These are phyloP conservation scores for Grammothele lineata DNA, from an alignment of 768 basidiomycete species.

Conservation along the genomic window DNA sequence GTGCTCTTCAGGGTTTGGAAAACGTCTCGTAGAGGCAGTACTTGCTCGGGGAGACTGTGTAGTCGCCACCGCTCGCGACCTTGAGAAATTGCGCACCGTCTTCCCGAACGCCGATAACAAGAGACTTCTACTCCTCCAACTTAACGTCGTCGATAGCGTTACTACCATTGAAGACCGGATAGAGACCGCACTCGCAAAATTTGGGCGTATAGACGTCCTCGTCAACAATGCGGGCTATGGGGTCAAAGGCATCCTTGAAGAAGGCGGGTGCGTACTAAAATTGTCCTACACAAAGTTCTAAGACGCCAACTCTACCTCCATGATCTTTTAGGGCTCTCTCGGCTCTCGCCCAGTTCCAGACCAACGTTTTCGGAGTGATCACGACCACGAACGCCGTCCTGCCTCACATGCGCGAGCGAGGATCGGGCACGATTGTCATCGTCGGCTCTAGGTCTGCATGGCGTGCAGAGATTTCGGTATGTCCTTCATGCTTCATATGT, in stretches of 20 bases:
- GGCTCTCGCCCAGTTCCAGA: conserved; percentile 35
- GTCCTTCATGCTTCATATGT: too few species aligned
- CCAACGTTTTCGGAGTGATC: conserved; percentile 41
- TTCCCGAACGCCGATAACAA: conserved; percentile 17
- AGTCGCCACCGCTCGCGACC: conserved; percentile 41
- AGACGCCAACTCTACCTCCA: not conserved
- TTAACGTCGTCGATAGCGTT: conserved; percentile 34
- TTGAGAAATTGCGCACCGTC: conserved; percentile 28
- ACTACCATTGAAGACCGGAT: conserved; percentile 29
- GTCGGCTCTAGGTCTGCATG: conserved; percentile 35
- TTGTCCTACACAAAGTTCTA: not conserved
- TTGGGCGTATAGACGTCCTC: conserved; percentile 33
- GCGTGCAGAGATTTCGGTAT: conserved; percentile 32
- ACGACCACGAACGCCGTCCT: conserved; percentile 41
- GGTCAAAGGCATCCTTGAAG: conserved; percentile 37
- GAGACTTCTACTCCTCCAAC: conserved; percentile 29
- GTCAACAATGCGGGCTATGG: conserved; percentile 48
- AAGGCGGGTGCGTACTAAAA: conserved; percentile 40
- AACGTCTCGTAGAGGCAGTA: conserved; percentile 32
- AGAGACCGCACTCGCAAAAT: conserved; percentile 28
- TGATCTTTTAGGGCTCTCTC: conserved; percentile 24
- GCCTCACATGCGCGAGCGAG: conserved; percentile 35
- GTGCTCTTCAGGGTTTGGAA: conserved; percentile 38
- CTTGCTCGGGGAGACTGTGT: conserved; percentile 45
- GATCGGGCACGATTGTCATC: conserved; percentile 33